Percentiles rank a stretch among this genome's conserved stretches.
These are phyloP conservation scores for Colletotrichum salicis DNA, from an alignment of 2,329 filamentous ascomycete genomes.

Conservation along the genomic window DNA sequence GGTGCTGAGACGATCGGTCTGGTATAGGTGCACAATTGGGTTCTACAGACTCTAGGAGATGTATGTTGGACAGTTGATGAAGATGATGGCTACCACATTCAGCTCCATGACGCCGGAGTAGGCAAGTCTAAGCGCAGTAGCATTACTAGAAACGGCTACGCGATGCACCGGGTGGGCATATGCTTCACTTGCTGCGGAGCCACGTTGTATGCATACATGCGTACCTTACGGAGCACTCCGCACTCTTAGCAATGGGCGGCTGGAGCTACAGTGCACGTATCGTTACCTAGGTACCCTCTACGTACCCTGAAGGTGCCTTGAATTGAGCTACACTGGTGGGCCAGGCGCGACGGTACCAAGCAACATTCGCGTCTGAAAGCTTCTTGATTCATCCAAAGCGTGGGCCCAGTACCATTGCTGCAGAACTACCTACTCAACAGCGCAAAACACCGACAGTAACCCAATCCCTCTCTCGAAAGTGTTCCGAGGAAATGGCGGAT, in stretches of 20 bases:
- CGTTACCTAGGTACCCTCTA: no score
- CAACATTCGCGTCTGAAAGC: background rate
- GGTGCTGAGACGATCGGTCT: background rate
- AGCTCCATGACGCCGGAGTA: background rate
- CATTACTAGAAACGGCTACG: background rate
- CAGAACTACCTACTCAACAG: background rate
- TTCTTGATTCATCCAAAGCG: background rate
- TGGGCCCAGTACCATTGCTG: background rate
- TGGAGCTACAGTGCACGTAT: background rate
- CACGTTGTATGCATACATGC: background rate
- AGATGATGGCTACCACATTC: background rate
- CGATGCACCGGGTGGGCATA: background rate
- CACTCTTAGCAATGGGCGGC: background rate
- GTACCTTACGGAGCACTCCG: background rate
- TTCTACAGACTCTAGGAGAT: background rate
- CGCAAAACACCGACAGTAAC: background rate
- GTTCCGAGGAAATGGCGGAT: slow-evolving; percentile 57
- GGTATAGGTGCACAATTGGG: background rate
- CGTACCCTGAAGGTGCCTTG: background rate
- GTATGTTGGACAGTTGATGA: background rate
- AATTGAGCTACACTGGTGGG: background rate
- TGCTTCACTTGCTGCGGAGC: background rate
- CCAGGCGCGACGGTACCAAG: background rate
- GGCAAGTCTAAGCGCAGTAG: background rate
- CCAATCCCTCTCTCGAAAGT: background rate